Evolutionary conservation across 139 green algal species (phyloP), one percentile per base, ranked within the genome.

Genomic region (Coelastrella sp.): DNA sequence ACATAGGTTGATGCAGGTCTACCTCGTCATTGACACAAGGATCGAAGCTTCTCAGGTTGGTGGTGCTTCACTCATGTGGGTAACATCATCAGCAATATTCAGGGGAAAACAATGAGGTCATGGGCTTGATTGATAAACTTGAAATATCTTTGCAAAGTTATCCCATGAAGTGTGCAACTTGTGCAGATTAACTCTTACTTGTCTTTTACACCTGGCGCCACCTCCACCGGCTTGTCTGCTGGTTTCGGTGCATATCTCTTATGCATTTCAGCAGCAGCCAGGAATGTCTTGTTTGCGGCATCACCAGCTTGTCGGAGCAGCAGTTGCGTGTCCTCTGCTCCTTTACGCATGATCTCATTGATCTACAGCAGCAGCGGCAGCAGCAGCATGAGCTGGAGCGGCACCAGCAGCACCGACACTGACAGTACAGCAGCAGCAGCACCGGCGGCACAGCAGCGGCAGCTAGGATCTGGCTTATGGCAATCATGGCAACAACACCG

Each of bases 281-380:
- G 65, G 79, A 91, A 91, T 19, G 78, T 79, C 4, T 22, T 8
- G 47, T 79, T 80, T 10, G 58, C 78, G 0, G 64, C 87, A 5
- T 80, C 78, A 47, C 87, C 78, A 5, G 79, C 79, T 8, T 64
- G 13, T 56, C 73, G 71, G 19, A 91, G 78, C 78, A 91, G 77
- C 77, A 87, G 79, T 54, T 87, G 64, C 14, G 87, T 91, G 79
- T 91, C 87, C 13, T 87, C 78, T 3, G 87, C 87, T 10, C 78
- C 87, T 58, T 91, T 91, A n/a, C 87, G 87, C 87, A 91, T 76
- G 17, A 91, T 79, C 65, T 86, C 87, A 65, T 86, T 87, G 78
- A 91, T 80, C 87, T 91, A 66, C 22, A 58, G 22, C 54, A 20
- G 23, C 66, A 80, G 65, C 56, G 59, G 68, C 75, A 81, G 75